Conservation (phyloP, 805 yeast species). For the Candida succiphila region DNA sequence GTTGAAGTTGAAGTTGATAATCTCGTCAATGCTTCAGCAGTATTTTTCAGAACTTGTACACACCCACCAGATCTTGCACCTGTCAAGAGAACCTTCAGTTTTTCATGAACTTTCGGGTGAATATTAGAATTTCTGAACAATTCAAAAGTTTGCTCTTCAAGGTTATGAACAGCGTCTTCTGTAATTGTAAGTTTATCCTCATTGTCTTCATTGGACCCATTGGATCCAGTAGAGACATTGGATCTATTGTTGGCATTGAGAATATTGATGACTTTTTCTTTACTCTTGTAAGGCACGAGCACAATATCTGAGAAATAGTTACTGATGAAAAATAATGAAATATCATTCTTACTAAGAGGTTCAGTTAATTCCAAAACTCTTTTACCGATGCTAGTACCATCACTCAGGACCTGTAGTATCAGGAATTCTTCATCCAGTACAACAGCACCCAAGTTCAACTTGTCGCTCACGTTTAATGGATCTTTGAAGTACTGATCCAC, state of each 20-base stretch:
- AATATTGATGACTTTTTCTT: constrained; percentile 34
- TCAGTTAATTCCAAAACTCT: constrained; percentile 46
- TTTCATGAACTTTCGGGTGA: constrained; percentile 31
- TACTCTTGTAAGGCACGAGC: constrained; percentile 38
- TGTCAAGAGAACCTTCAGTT: constrained; percentile 36
- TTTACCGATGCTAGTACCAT: constrained; percentile 43
- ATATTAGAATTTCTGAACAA: constrained; percentile 27
- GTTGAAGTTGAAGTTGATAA: constrained; percentile 10
- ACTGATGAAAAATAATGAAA: constrained; percentile 51
- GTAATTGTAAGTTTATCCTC: constrained; percentile 1
- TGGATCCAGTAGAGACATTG: not conserved
- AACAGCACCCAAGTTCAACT: constrained; percentile 26
- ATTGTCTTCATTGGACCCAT: constrained; percentile 1
- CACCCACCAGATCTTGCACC: constrained; percentile 49
- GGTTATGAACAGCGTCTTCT: constrained; percentile 1
- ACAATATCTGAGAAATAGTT: constrained; percentile 59
- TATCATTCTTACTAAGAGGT: constrained; percentile 47
- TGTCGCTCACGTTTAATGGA: constrained; percentile 25
- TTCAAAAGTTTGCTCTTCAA: constrained; percentile 27
- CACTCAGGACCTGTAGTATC: constrained; percentile 50
- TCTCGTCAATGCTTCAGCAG: constrained; percentile 26
- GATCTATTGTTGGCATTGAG: constrained; percentile 27
- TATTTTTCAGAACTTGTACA: constrained; percentile 28
- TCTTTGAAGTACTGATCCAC: constrained; percentile 28
- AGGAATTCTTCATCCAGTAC: constrained; percentile 35